Evolutionary conservation across 2,329 filamentous ascomycete genomes (phyloP).

Genomic region (Microsporum ferrugineum): DNA sequence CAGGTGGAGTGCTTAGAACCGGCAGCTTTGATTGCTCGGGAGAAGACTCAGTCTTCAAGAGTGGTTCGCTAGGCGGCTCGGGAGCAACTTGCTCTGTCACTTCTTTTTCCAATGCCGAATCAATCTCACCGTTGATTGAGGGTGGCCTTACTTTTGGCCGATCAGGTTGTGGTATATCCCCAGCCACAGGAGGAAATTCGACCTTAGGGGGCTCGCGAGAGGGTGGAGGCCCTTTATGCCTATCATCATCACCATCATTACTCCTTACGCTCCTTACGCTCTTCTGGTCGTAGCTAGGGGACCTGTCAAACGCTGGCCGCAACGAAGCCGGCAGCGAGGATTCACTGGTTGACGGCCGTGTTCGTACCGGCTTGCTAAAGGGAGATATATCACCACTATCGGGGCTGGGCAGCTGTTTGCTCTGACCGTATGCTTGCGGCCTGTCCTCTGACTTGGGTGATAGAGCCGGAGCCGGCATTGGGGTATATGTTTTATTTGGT

Average conservation of each 20-base stretch:
- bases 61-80: background rate
- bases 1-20: background rate
- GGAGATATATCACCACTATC: background rate
- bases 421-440: background rate
- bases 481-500: background rate
- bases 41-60: background rate
- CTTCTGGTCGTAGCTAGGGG: background rate
- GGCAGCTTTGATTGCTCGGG: background rate
- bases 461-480: background rate
- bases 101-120: background rate
- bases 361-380: background rate
- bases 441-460: background rate
- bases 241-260: background rate
- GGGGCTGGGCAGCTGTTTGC: background rate
- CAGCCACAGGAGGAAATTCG: background rate
- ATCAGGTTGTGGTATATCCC: conserved; percentile 4
- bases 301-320: conserved; percentile 3
- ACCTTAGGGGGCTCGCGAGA: background rate
- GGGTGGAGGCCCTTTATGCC: background rate
- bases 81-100: background rate
- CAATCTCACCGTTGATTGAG: background rate
- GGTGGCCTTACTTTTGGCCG: background rate
- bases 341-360: background rate
- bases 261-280: background rate
- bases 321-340: background rate